Evolutionary conservation across 352 stramenopile genomes (phyloP), one percentile per base, ranked within the genome.

Genomic region (Peronospora farinosa): DNA sequence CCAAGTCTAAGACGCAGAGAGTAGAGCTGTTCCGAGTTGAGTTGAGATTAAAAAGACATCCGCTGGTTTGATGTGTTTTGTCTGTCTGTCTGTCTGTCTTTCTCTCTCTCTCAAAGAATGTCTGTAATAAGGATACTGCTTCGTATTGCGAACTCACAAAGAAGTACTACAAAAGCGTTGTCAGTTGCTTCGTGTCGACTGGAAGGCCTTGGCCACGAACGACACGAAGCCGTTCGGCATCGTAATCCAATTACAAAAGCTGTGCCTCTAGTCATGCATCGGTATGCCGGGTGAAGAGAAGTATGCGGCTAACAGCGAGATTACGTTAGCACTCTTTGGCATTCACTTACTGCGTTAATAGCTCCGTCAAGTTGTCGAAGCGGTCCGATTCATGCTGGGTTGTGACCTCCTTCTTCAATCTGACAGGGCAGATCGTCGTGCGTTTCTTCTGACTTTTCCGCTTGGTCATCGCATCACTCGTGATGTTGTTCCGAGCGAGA

Each of bases 361-460:
- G 57, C 41, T 78, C 69, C 65, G 82, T 72, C 36, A 86, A 61
- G 49, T 81, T 80, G 13, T 67, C 70, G 40, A 84, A 85, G 27
- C 71, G 46, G 19, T 67, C 58, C 2, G 58, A 66, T 12, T 57
- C 59, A 32, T 51, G 65, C 21, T 53, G 40, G 5, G 15, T 49
- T 13, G 53, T 53, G 19, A 60, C 51, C 3, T 68, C 56, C 28
- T 36, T 68, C 1, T 51, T 65, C n/a, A 46, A 40, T 12, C 42
- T 59, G n/a, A 69, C 46, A 7, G 56, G 61, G 6, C 63, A 60
- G 39, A 77, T 73, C 19, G 65, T 74, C 31, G 60, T 64, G 35
- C 59, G 65, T 36, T 66, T 67, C 52, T 78, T 69, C 46, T 65
- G 60, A 16, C 51, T 52, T 21, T 65, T 64, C n/a, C 42, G 53